Percentiles rank a stretch among this genome's conserved stretches.
Conservation (phyloP, 2,329 filamentous ascomycete species). For the Hypoxylon sp. region DNA sequence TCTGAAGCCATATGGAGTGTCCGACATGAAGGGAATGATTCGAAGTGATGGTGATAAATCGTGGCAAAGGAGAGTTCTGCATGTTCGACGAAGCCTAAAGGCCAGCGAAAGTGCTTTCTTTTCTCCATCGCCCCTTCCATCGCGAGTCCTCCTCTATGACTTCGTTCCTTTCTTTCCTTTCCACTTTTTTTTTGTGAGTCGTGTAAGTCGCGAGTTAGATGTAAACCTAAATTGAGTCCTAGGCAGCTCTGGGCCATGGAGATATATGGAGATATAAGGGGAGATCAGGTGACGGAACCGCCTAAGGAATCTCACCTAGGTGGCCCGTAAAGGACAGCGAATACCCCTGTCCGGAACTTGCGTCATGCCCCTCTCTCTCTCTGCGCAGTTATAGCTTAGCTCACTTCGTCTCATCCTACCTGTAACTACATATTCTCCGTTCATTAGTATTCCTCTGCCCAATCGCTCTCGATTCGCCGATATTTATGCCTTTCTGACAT, state of each 20-base stretch:
- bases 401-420: conserved; percentile 12
- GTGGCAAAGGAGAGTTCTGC: not conserved
- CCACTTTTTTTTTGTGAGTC: not conserved
- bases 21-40: conserved; percentile 2
- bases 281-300: conserved; percentile 1
- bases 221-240: not conserved
- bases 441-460: conserved; percentile 7
- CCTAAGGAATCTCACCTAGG: conserved; percentile 16
- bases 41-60: not conserved
- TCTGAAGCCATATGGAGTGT: not conserved
- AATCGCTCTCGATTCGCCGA: conserved; percentile 21
- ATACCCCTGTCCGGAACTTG: conserved; percentile 35
- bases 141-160: not conserved
- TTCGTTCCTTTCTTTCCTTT: conserved; percentile 7
- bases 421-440: not conserved
- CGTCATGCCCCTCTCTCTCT: conserved; percentile 37
- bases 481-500: conserved; percentile 13
- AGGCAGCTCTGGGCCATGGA: not conserved
- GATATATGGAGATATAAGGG: no score
- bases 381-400: not conserved
- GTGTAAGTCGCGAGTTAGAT: not conserved
- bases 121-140: conserved; percentile 17
- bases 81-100: not conserved
- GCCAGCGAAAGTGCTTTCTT: not conserved
- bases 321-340: conserved; percentile 12